phyloP scores from a whole-genome alignment of 164 flowering plant genomes.

The Saururus chinensis region DNA sequence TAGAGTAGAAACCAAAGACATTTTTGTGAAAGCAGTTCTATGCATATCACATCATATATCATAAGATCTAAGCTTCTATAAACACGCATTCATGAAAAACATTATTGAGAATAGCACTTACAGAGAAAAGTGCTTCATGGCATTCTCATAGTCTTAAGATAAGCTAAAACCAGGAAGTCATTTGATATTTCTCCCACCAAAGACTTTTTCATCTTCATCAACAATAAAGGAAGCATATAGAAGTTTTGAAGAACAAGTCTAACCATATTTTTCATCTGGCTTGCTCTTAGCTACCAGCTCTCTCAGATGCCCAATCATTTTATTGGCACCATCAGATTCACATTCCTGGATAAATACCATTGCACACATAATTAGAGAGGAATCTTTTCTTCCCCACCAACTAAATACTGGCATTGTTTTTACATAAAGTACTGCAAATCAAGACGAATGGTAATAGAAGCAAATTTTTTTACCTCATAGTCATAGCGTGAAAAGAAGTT shows the following conservation, averaged over 20 bases:
- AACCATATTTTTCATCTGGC: conserved; percentile 78
- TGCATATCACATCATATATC: no score
- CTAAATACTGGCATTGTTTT: not conserved
- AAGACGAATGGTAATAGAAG: no score
- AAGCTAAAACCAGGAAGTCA: no score
- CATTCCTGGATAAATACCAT: conserved; percentile 57
- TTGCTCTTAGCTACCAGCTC: conserved; percentile 66
- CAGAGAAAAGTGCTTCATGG: no score
- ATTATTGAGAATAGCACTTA: no score
- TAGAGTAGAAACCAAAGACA: no score
- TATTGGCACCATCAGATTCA: conserved; percentile 92
- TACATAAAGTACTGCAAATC: not conserved
- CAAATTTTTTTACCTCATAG: conserved; percentile 56
- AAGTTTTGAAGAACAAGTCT: conserved; percentile 9
- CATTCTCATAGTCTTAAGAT: no score
- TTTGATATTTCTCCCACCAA: no score
- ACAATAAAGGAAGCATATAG: not conserved
- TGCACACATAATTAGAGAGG: not conserved
- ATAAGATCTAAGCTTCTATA: no score
- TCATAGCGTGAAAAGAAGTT: conserved; percentile 98
- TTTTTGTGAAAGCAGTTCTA: no score
- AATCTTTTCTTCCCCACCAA: not conserved
- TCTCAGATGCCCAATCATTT: conserved; percentile 80
- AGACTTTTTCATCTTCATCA: not conserved
- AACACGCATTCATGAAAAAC: no score